These are phyloP conservation scores for Asterophora lycoperdoides DNA, from an alignment of 768 basidiomycete genomes.

Conservation along the genomic window DNA sequence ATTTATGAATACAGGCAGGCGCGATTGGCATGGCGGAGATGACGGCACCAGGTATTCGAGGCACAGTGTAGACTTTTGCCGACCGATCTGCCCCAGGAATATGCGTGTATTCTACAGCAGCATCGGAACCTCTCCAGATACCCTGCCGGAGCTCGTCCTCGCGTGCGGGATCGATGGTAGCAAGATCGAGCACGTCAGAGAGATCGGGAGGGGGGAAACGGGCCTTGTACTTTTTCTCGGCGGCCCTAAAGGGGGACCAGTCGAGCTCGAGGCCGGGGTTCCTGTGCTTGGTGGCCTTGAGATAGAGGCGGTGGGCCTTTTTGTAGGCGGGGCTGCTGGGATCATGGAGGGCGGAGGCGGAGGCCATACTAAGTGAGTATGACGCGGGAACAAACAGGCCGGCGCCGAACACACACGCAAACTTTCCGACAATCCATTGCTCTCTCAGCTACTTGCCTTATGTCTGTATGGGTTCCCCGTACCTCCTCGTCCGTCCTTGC, in stretches of 20 bases:
- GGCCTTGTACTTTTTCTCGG: constrained; percentile 79
- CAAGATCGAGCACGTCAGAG: constrained; percentile 63
- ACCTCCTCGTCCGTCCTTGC: constrained; percentile 39
- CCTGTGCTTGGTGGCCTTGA: constrained; percentile 58
- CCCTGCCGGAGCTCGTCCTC: constrained; percentile 39
- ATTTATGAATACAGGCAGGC: constrained; percentile 12
- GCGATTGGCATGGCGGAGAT: constrained; percentile 4
- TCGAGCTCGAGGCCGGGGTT: constrained; percentile 37
- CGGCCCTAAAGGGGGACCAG: constrained; percentile 73
- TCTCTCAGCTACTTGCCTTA: constrained; percentile 23
- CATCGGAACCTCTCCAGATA: constrained; percentile 44
- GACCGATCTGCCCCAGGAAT: constrained; percentile 23
- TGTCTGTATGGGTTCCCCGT: constrained; percentile 79
- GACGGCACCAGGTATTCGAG: constrained; percentile 53
- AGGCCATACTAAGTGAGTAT: constrained; percentile 23
- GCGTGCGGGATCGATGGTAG: constrained; percentile 38
- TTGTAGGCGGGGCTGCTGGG: constrained; percentile 52
- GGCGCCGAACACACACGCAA: constrained; percentile 5
- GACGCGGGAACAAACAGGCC: constrained; percentile 31
- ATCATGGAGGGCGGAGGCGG: constrained; percentile 35
- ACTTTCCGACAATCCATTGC: neutral
- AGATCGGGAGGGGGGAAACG: constrained; percentile 77
- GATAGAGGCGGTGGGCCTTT: constrained; percentile 50
- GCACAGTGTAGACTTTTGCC: constrained; percentile 42
- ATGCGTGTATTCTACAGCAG: constrained; percentile 30